Evolutionary conservation across 1,284 basidiomycete species (phyloP), one percentile per base, ranked within the genome.

Genomic region (Omphalotus olearius): DNA sequence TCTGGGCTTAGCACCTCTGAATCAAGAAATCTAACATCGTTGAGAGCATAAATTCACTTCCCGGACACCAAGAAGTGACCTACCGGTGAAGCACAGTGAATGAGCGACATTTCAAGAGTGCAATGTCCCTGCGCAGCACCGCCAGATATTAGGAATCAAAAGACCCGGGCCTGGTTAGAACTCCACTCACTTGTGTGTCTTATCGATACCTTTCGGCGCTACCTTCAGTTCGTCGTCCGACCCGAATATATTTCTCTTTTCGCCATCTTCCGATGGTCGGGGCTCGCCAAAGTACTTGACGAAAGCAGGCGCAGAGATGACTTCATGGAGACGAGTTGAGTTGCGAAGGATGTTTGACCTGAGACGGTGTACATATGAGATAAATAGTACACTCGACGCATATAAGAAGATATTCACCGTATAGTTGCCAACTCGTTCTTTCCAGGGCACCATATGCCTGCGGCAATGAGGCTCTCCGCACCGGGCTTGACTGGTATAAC

Each of bases 201-300:
- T 95, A 51, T 82, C 80, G n/a, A 93, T 69, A 0, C 93, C 93
- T 64, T 94, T 94, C 1, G 92, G 92, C 9, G 92, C 90, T 2
- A 82, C 81, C 68, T 94, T 95, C 45, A 94, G 71, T 62, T 90
- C 84, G 60, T 91, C 91, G 3, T 91, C 87, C 52, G 68, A 66
- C 0, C 92, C 92, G 66, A 92, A 94, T 2, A 95, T 80, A 63
- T 79, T 93, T 62, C 80, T 78, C 46, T 82, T 69, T 51, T 72
- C 64, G 30, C 88, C 86, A 43, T 84, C 76, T 4, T 79, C 71
- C 60, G 80, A 73, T 1, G 83, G 82, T 42, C 71, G 73, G 1
- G 91, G 74, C 49, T 80, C 70, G 0, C 93, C 93, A 60, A 93
- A 94, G 57, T 80, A 72, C 37, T 75, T 67, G 11, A 86, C 83